phyloP scores from a whole-genome alignment of 1,284 basidiomycete species.

The Athelia psychrophila region DNA sequence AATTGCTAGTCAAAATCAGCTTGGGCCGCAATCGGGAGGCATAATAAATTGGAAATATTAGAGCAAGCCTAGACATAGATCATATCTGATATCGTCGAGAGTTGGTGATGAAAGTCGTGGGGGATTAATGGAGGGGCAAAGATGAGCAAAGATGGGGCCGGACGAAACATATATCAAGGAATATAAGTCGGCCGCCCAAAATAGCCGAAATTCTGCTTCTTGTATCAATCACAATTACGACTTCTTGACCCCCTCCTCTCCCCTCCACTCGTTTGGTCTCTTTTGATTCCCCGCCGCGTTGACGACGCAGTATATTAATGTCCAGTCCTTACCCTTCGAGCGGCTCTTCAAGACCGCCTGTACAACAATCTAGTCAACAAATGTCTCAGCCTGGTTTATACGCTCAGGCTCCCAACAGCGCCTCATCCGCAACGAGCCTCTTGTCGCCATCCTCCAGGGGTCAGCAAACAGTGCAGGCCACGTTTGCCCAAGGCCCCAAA shows the following conservation, averaged over 20 bases:
- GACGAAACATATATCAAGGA: too few species aligned
- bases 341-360: slow-evolving; percentile 11
- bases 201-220: too few species aligned
- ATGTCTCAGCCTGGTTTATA: slow-evolving; percentile 27
- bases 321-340: slow-evolving; percentile 14
- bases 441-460: slow-evolving; percentile 35
- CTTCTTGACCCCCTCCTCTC: too few species aligned
- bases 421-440: slow-evolving; percentile 56
- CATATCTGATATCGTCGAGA: too few species aligned
- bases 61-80: too few species aligned
- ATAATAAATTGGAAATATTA: too few species aligned
- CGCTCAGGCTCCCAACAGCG: slow-evolving; percentile 24
- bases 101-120: too few species aligned
- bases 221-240: neutral
- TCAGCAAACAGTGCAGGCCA: slow-evolving; percentile 38
- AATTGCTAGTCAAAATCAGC: too few species aligned
- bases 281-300: neutral
- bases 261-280: too few species aligned
- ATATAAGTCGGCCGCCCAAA: too few species aligned
- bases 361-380: slow-evolving; percentile 9
- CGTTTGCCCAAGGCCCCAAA: slow-evolving; percentile 38
- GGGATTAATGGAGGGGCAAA: neutral
- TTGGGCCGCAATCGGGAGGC: too few species aligned
- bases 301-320: slow-evolving; percentile 5
- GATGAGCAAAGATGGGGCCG: neutral